Conservation (phyloP, 257 asterid genomes). For the Perilla frutescens region DNA sequence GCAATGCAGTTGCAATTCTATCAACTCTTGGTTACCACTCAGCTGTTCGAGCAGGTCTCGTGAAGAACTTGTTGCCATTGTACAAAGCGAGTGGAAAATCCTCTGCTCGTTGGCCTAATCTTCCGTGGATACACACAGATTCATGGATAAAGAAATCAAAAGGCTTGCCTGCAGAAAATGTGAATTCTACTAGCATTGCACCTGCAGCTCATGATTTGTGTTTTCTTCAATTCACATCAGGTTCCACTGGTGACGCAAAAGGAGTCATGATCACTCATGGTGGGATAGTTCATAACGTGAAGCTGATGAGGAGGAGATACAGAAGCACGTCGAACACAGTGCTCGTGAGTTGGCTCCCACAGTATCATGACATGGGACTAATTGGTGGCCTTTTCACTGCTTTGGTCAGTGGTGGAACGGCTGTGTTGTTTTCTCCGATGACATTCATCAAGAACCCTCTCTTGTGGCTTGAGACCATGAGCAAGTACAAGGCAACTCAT, state of each 20-base stretch:
- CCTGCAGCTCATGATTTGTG: constrained; percentile 58
- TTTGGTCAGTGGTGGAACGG: constrained; percentile 75
- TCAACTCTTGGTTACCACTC: constrained; percentile 73
- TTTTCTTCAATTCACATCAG: constrained; percentile 85
- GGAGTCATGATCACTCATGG: constrained; percentile 88
- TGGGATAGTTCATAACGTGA: constrained; percentile 75
- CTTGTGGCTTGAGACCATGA: constrained; percentile 71
- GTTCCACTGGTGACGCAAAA: constrained; percentile 89
- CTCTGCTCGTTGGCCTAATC: constrained; percentile 79
- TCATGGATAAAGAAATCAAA: constrained; percentile 66
- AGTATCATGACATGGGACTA: constrained; percentile 89
- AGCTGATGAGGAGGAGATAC: constrained; percentile 70
- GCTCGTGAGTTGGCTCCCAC: constrained; percentile 87
- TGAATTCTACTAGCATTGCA: constrained; percentile 19
- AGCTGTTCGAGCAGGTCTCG: constrained; percentile 82
- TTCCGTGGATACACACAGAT: constrained; percentile 86
- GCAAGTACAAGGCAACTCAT: constrained; percentile 72
- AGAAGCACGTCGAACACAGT: constrained; percentile 82
- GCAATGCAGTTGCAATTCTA: constrained; percentile 73
- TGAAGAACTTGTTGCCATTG: constrained; percentile 56
- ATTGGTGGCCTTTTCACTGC: constrained; percentile 86
- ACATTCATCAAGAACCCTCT: constrained; percentile 84
- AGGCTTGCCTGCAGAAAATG: constrained; percentile 18
- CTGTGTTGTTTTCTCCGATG: constrained; percentile 75
- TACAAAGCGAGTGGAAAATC: constrained; percentile 39